phyloP scores from a whole-genome alignment of 2,329 filamentous ascomycete genomes.

The Biscogniauxia mediterranea region DNA sequence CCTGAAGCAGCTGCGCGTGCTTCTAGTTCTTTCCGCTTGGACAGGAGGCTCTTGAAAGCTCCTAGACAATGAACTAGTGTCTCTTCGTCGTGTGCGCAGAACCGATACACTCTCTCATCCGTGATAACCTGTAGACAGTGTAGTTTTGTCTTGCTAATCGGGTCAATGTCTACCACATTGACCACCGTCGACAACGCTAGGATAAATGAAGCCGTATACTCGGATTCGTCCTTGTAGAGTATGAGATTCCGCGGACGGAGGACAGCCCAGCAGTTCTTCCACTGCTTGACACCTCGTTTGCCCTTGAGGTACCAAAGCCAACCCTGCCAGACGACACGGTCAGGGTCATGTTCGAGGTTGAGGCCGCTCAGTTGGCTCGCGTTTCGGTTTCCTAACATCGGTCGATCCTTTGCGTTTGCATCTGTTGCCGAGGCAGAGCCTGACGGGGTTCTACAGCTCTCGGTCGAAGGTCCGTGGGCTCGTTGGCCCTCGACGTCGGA shows the following conservation, averaged over 20 bases:
- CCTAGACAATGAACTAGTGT: constrained; percentile 80
- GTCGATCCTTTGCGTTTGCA: constrained; percentile 30
- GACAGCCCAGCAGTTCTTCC: constrained; percentile 94
- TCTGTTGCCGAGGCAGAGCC: constrained; percentile 33
- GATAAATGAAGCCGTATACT: constrained; percentile 85
- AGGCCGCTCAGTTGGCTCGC: constrained; percentile 61
- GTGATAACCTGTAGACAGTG: constrained; percentile 91
- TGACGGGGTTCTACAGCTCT: constrained; percentile 45
- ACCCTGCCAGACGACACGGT: constrained; percentile 91
- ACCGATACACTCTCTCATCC: constrained; percentile 81
- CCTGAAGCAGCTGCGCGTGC: constrained; percentile 43
- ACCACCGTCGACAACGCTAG: constrained; percentile 76
- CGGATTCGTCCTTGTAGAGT: constrained; percentile 88
- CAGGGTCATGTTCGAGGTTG: constrained; percentile 63
- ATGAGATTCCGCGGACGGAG: constrained; percentile 81
- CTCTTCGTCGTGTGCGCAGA: constrained; percentile 79
- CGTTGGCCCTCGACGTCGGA: constrained; percentile 65
- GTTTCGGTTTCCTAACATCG: constrained; percentile 48
- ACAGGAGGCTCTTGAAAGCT: constrained; percentile 82
- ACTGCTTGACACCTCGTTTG: constrained; percentile 80
- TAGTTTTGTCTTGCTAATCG: constrained; percentile 77
- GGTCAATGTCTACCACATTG: constrained; percentile 89
- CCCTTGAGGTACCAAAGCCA: constrained; percentile 83
- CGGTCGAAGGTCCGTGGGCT: constrained; percentile 50
- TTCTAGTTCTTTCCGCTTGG: constrained; percentile 64